phyloP scores from a whole-genome alignment of 371 early-diverging fungal genomes.

The Mortierella sp. region DNA sequence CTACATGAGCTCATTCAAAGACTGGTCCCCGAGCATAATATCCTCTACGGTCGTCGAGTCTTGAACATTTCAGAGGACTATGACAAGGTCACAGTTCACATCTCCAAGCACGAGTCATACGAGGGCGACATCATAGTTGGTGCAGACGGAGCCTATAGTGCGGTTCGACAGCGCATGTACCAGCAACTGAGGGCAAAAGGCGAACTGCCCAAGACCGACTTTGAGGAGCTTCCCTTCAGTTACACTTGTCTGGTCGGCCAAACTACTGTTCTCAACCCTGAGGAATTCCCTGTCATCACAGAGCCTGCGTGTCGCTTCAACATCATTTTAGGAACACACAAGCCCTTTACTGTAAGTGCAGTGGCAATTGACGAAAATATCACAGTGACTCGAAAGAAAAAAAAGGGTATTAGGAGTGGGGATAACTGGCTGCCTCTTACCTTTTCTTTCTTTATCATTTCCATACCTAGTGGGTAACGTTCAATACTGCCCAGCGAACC shows the following conservation, averaged over 20 bases:
- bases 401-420: too few relatives aligned
- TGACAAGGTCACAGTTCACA: slow-evolving; percentile 4
- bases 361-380: too few relatives aligned
- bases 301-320: slow-evolving; percentile 2
- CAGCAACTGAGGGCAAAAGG: slow-evolving; percentile 3
- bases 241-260: slow-evolving; percentile 20
- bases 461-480: background rate
- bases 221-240: slow-evolving; percentile 11
- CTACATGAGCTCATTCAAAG: slow-evolving; percentile 14
- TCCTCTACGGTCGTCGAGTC: slow-evolving; percentile 9
- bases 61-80: background rate
- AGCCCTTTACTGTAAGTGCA: background rate
- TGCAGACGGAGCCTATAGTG: slow-evolving; percentile 21
- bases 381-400: background rate
- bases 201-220: background rate
- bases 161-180: slow-evolving; percentile 17
- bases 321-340: background rate
- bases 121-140: slow-evolving; percentile 19
- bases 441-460: background rate
- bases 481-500: background rate
- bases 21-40: slow-evolving; percentile 14
- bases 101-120: slow-evolving; percentile 2
- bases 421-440: too few relatives aligned
- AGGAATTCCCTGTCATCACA: slow-evolving; percentile 11
- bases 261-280: background rate